Conservation (phyloP, 805 yeast genomes). For the Danielia oregonensis region DNA sequence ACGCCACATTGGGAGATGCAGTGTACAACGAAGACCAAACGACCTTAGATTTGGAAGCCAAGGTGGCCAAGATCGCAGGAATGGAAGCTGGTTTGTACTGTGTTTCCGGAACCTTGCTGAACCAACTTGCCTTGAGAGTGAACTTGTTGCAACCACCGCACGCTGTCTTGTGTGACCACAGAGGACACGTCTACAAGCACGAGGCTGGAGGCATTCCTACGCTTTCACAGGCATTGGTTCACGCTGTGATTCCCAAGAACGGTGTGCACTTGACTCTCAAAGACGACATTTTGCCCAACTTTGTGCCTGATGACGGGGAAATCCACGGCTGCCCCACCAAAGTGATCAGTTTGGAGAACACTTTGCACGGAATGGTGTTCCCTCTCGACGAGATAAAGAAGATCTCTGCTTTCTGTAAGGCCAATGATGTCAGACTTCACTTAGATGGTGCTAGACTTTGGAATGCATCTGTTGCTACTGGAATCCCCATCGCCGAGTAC, state of each 20-base stretch:
- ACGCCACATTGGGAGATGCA: conserved; percentile 38
- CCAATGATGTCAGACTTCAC: conserved; percentile 33
- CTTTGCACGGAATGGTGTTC: conserved; percentile 39
- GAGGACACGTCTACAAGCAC: conserved; percentile 34
- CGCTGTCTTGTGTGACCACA: conserved; percentile 34
- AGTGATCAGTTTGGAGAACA: conserved; percentile 41
- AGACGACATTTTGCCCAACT: conserved; percentile 35
- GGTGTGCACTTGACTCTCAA: conserved; percentile 33
- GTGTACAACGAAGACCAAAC: conserved; percentile 39
- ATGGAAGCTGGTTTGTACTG: conserved; percentile 39
- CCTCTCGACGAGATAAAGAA: conserved; percentile 38
- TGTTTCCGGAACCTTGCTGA: conserved; percentile 41
- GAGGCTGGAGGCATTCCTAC: conserved; percentile 45
- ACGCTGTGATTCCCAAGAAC: conserved; percentile 34
- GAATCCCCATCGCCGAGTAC: conserved; percentile 36
- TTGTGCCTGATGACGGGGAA: conserved; percentile 42
- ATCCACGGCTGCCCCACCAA: conserved; percentile 44
- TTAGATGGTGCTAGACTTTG: conserved; percentile 44
- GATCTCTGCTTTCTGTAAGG: conserved; percentile 32
- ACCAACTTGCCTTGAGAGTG: conserved; percentile 37
- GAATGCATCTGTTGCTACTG: conserved; percentile 42
- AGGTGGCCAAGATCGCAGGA: conserved; percentile 34
- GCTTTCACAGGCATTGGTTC: conserved; percentile 41
- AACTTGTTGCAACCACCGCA: conserved; percentile 42
- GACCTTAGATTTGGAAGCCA: conserved; percentile 31